Base-by-base conservation (phyloP, 2,329 filamentous ascomycete species). In the Fusarium chaquense region DNA sequence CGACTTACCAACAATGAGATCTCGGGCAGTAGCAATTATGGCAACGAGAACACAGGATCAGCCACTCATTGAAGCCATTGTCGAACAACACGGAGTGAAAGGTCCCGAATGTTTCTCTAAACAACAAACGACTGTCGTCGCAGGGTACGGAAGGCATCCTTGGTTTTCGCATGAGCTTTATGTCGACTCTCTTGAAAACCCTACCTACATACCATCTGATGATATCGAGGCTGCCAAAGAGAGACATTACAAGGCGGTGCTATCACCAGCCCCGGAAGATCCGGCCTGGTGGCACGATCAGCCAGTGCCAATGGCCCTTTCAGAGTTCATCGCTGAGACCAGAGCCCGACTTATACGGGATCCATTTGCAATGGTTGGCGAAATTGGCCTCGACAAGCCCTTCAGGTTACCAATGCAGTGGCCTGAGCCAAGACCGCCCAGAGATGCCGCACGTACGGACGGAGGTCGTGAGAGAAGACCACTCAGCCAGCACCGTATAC, bases 301-400 rank as follows among this genome's bases (percentile, higher is more conserved):
- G 1, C 89, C 89, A 0, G 81, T 85, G 15, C 90, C 91, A 0
- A 80, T 78, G 3, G 82, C 88, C 0, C 82, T 93, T 8, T 87
- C 85, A 0, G 60, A 76, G 1, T 89, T 90, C 63, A 78, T 92
- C 1, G 66, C 78, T 0, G 82, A 89, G 66, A 90, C 88, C 0
- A 84, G 83, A 13, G 67, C 67, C 2, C 83, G 88, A 16, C 82
- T 94, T 0, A 71, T 84, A 18, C 79, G 81, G 9, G 84, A 90
- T 55, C 89, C 89, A 2, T 75, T 85, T 2, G 89, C 91, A 0
- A 83, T 94, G 2, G 82, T 94, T 1, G 92, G 92, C 6, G 92
- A 94, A 78, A 86, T 94, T 20, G 92, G 92, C 0, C 76, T 94
- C 2, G 92, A 94, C 76, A 91, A 89, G 69, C 84, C 86, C 3